Evolutionary conservation across 768 basidiomycete species (phyloP), one percentile per base, ranked within the genome.

Genomic region (Mycena galopus): DNA sequence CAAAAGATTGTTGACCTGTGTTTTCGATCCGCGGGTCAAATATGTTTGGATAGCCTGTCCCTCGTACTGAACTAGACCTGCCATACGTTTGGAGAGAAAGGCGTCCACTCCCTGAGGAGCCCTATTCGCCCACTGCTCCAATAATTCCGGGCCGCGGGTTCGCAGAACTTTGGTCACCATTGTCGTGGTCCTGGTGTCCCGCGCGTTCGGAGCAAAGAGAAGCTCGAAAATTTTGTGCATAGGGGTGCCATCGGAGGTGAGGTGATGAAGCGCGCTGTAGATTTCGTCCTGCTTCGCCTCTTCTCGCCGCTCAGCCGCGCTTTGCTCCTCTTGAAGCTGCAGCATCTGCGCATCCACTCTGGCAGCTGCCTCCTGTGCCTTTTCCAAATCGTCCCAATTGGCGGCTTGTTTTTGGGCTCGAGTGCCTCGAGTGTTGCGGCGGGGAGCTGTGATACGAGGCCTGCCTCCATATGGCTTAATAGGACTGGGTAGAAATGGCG

Each of bases 41-140:
- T 55, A 51, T 2, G 50, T 60, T 51, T 73, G 71, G 8, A 73
- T 73, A 0, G 71, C 71, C 29, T 63, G 47, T 2, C 71, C 71
- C 32, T 73, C 66, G 35, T 16, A 16, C 35, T 37, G 35, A 9
- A 37, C 35, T 16, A 37, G 35, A 37, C 16, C 35, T 1, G 35
- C 35, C 35, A 37, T 10, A 37, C 35, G 35, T 16, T 37, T 37
- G 1, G 35, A 37, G 4, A 37, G 35, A 16, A 37, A 37, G 35
- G 35, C 4, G 16, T 37, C 35, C 11, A 37, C 35, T 2, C 35
- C 16, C 35, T 37, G 11, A 1, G 35, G 35, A 11, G 35, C 35
- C 11, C 35, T 10, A 11, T 37, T 16, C 11, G 16, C 35, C 35
- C 35, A 37, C 16, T 37, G 10, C 11, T 37, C 35, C 35, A 37